Base-by-base conservation (phyloP, 176 grass and related monocot genomes). In the Thalia dealbata region DNA sequence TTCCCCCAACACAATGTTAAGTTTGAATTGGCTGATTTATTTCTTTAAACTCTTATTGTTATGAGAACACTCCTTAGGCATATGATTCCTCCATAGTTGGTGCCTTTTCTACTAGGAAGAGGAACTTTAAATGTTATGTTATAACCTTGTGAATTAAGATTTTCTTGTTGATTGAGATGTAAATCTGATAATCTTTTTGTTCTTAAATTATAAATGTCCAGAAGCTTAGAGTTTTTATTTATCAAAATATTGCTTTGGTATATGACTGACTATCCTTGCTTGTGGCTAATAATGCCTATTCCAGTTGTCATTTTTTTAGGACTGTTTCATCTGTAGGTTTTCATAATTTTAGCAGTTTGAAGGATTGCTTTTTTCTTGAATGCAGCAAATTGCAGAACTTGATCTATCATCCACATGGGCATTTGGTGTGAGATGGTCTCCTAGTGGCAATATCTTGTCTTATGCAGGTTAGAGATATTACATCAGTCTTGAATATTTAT, bases 341-440 rank as follows among this genome's bases (percentile, higher is more conserved):
- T 56, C 6, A 7, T 21, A 15, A 21, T 44, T 69, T 10, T 55
- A 18, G 48, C 55, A 19, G 7, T 32, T 29, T 58, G 19, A 42
- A 23, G 28, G 29, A 19, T 50, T 83, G 23, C 24, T 78, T 24
- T 58, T 29, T 50, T 45, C 68, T 70, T 43, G 72, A 56, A 74
- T 77, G 62, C 87, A 99, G 95, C 95, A 91, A 99, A 91, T 99
- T 88, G 90, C 85, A 44, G 90, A 91, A 79, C 95, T 99, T 83
- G 95, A 99, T 76, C 70, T 99, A 22, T 95, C 90, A 48, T 76
- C 81, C 80, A 91, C 90, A 23, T 99, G 95, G 95, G 72, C 83
- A 69, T 99, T 99, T 83, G 95, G 90, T 65, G 90, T 93, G 76
- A 99, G 81, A 74, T 99, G 90, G 90, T 99, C 95, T 67, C 87